Conservation (phyloP, 495 filamentous ascomycete species). For the Neurospora sublineolata region DNA sequence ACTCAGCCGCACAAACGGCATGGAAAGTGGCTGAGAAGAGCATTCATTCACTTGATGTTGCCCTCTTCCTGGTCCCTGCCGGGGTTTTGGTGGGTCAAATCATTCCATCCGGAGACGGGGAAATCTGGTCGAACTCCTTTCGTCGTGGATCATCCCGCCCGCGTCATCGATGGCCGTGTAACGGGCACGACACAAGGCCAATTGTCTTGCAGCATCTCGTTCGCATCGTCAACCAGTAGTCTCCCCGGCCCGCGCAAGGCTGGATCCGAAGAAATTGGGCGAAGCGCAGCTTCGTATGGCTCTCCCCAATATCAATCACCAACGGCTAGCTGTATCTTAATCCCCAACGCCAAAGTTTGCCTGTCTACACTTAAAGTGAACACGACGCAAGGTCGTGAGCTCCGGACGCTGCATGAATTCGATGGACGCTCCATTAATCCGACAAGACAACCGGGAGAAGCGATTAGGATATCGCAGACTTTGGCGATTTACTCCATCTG, state of each 20-base stretch:
- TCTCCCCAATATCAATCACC: neutral
- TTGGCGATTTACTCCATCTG: neutral
- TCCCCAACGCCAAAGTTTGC: neutral
- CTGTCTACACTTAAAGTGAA: neutral
- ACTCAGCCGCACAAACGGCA: neutral
- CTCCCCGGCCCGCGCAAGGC: neutral
- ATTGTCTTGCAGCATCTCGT: constrained; percentile 25
- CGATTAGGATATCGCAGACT: neutral
- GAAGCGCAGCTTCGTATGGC: neutral
- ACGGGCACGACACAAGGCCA: constrained; percentile 41
- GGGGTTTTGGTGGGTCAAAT: constrained; percentile 16
- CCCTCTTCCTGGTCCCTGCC: constrained; percentile 62
- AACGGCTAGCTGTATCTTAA: neutral
- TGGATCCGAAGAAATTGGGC: neutral
- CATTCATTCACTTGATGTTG: constrained; percentile 62
- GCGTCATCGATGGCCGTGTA: constrained; percentile 73
- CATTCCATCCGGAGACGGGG: constrained; percentile 59
- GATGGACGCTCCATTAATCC: neutral
- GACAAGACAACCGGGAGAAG: constrained; percentile 9
- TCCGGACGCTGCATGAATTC: too few species aligned
- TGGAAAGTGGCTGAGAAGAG: constrained; percentile 93
- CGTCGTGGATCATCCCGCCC: constrained; percentile 70
- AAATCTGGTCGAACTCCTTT: constrained; percentile 54
- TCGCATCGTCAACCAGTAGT: neutral
- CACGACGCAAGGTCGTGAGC: neutral